phyloP scores from a whole-genome alignment of 163 green algal species.

The Scenedesmus sp. region DNA sequence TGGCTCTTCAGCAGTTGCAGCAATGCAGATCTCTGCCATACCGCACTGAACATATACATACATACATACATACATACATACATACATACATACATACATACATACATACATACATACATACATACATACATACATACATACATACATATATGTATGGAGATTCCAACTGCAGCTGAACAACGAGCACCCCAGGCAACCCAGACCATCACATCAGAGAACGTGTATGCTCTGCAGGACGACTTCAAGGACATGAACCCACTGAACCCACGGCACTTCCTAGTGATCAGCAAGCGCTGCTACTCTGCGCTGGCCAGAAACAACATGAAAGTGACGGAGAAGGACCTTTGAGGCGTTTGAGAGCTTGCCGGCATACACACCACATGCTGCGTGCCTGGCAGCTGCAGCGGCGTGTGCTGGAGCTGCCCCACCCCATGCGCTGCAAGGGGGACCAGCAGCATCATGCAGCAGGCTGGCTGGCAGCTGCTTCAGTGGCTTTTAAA shows the following conservation, averaged over 20 bases:
- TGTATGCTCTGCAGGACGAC: slow-evolving; percentile 30
- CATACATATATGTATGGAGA: not conserved
- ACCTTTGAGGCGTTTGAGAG: not conserved
- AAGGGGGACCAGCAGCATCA: not conserved
- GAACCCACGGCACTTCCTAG: slow-evolving; percentile 21
- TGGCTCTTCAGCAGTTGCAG: no score
- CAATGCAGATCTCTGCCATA: no score
- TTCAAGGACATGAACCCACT: slow-evolving; percentile 19
- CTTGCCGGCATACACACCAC: not conserved
- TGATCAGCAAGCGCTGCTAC: slow-evolving; percentile 38
- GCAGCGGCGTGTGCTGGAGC: not conserved
- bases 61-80: no score
- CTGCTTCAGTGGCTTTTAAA: not conserved
- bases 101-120: no score
- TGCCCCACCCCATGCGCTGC: not conserved
- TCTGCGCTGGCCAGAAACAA: slow-evolving; percentile 39
- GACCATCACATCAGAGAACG: not conserved
- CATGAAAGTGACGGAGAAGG: slow-evolving; percentile 50
- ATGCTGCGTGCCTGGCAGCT: not conserved
- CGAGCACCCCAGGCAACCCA: not conserved
- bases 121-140: no score
- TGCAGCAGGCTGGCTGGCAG: not conserved
- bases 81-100: no score
- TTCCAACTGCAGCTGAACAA: not conserved
- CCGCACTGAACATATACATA: no score